Conservation (phyloP, 2,329 filamentous ascomycete genomes). For the Aureobasidium vineae region DNA sequence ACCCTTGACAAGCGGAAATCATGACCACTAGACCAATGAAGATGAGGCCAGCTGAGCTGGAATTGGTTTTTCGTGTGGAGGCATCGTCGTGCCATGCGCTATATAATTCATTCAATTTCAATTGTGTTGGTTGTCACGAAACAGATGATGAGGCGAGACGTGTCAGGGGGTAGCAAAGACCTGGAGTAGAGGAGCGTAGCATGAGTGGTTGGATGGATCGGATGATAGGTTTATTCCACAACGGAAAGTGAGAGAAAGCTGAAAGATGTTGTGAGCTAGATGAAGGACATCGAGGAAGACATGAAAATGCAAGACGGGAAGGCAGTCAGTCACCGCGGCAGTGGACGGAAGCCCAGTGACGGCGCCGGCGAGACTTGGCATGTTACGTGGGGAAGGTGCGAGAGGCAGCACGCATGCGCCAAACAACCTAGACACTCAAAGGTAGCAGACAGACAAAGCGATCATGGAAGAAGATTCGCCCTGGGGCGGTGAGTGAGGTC, state of each 20-base stretch:
- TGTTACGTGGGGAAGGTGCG: slow-evolving; percentile 18
- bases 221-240: too few relatives aligned
- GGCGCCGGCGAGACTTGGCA: slow-evolving; percentile 11
- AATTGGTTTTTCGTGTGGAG: slow-evolving; percentile 5
- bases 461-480: slow-evolving; percentile 30
- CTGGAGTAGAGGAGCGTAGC: not conserved
- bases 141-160: not conserved
- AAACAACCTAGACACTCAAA: not conserved
- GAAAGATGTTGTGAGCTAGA: not conserved
- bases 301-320: not conserved
- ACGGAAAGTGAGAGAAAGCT: too few relatives aligned
- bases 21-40: slow-evolving; percentile 27
- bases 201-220: not conserved
- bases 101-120: not conserved
- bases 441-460: not conserved
- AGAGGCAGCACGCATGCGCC: not conserved
- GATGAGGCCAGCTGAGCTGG: slow-evolving; percentile 22
- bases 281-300: not conserved
- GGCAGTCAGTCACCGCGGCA: not conserved
- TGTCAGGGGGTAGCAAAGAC: not conserved
- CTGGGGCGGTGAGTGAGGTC: slow-evolving; percentile 27
- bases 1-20: slow-evolving; percentile 26
- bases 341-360: not conserved
- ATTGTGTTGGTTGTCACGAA: not conserved
- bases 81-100: fast-evolving